A percentile compares a stretch with the other conserved stretches of the same genome.
phyloP scores from a whole-genome alignment of 1,139 yeast genomes.

The Kurtzmaniella natalensis region DNA sequence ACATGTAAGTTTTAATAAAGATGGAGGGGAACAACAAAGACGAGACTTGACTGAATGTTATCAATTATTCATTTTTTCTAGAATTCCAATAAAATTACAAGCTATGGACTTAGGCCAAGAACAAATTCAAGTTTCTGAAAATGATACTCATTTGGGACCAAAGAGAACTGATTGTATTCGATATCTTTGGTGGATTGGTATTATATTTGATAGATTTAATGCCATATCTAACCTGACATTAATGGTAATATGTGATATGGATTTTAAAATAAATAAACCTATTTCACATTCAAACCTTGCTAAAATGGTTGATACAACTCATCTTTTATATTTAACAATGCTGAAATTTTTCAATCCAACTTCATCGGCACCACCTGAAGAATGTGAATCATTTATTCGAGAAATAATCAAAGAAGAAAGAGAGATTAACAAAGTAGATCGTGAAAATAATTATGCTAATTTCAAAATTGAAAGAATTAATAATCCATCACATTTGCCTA shows the following conservation, averaged over 20 bases:
- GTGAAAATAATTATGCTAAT: background rate
- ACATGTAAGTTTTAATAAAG: slow-evolving; percentile 25
- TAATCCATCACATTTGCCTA: slow-evolving; percentile 2
- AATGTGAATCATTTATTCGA: background rate
- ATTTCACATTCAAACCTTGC: slow-evolving; percentile 19
- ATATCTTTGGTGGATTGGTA: slow-evolving; percentile 35
- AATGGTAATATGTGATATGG: slow-evolving; percentile 21
- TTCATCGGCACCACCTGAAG: background rate
- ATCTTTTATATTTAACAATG: background rate
- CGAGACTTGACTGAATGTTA: slow-evolving; percentile 30
- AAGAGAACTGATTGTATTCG: slow-evolving; percentile 14
- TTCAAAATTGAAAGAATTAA: background rate
- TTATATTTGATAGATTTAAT: slow-evolving; percentile 30
- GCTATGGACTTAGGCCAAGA: background rate
- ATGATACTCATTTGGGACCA: slow-evolving; percentile 11
- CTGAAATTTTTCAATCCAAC: slow-evolving; percentile 1
- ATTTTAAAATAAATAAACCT: slow-evolving; percentile 28
- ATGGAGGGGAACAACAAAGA: slow-evolving; percentile 34
- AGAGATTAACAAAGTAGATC: slow-evolving; percentile 1
- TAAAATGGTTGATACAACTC: slow-evolving; percentile 15
- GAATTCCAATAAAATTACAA: slow-evolving; percentile 24
- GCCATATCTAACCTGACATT: slow-evolving; percentile 23
- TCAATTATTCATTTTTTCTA: slow-evolving; percentile 23
- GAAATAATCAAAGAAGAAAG: slow-evolving; percentile 2
- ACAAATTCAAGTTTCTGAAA: slow-evolving; percentile 9